Conservation (phyloP, 2,329 filamentous ascomycete genomes). For the Alternaria brassicae region DNA sequence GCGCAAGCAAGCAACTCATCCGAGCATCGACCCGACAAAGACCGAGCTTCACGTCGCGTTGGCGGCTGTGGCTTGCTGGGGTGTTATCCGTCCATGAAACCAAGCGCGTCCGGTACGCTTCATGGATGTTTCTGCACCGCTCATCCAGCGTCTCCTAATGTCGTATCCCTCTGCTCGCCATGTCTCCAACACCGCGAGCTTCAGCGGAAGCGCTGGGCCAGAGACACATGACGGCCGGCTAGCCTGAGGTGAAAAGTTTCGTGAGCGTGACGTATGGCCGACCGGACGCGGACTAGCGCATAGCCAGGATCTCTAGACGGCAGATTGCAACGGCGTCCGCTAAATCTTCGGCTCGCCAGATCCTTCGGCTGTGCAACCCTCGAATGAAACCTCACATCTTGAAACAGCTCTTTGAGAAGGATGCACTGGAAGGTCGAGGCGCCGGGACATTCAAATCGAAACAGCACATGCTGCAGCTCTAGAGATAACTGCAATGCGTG, state of each 20-base stretch:
- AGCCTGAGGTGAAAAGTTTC: conserved; percentile 21
- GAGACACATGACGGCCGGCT: conserved; percentile 6
- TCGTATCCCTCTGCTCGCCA: neutral
- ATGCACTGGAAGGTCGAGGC: conserved; percentile 15
- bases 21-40: conserved; percentile 28
- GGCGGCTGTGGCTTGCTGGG: conserved; percentile 33
- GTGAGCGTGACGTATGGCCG: conserved; percentile 24
- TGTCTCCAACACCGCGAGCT: neutral
- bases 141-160: neutral
- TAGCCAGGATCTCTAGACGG: conserved; percentile 16
- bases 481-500: conserved; percentile 10
- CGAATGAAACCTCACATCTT: conserved; percentile 17
- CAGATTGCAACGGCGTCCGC: conserved; percentile 22
- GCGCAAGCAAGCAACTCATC: conserved; percentile 27
- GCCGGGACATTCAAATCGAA: conserved; percentile 18
- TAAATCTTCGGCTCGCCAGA: conserved; percentile 17
- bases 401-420: conserved; percentile 24
- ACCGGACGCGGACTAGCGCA: conserved; percentile 2
- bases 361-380: conserved; percentile 17
- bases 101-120: conserved; percentile 20
- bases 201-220: neutral
- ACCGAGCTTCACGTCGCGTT: conserved; percentile 25
- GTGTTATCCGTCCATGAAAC: conserved; percentile 31
- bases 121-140: neutral
- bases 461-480: conserved; percentile 21